Percentiles rank a stretch among this genome's conserved stretches.
phyloP scores from a whole-genome alignment of 805 yeast species.

The Zygotorulaspora sp. region DNA sequence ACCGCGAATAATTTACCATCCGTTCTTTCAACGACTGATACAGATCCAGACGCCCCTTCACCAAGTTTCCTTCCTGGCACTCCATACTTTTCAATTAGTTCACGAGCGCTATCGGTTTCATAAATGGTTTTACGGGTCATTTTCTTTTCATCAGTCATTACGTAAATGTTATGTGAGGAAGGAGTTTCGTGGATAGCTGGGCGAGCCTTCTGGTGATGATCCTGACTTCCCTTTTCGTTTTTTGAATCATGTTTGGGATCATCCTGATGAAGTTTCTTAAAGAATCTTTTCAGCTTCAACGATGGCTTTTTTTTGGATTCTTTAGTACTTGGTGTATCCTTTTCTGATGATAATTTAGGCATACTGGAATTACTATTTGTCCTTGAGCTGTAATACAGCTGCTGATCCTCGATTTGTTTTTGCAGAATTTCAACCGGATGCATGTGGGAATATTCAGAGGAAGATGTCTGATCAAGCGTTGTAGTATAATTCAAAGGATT shows the following conservation, averaged over 20 bases:
- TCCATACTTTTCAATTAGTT: constrained; percentile 61
- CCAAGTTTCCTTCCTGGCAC: constrained; percentile 72
- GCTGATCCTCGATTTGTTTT: constrained; percentile 25
- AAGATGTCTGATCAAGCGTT: constrained; percentile 9
- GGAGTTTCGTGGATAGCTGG: constrained; percentile 4
- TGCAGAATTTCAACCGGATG: constrained; percentile 32
- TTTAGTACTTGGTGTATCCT: constrained; percentile 1
- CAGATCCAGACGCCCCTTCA: constrained; percentile 94
- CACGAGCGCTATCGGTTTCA: constrained; percentile 39
- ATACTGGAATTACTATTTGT: constrained; percentile 7
- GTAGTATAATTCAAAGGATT: constrained; percentile 15
- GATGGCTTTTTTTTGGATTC: constrained; percentile 20
- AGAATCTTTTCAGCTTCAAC: constrained; percentile 44
- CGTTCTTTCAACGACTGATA: constrained; percentile 63
- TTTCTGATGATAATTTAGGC: constrained; percentile 7
- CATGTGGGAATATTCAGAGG: constrained; percentile 21
- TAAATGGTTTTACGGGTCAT: constrained; percentile 34
- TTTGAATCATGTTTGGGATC: constrained; percentile 2
- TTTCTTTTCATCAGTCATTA: constrained; percentile 12
- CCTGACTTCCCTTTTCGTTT: constrained; percentile 1
- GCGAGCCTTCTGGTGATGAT: constrained; percentile 4
- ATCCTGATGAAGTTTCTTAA: constrained; percentile 40
- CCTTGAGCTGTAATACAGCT: constrained; percentile 10
- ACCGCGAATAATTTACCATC: constrained; percentile 73
- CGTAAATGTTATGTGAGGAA: constrained; percentile 11